Conservation (phyloP, 2,329 filamentous ascomycete species). For the Neurospora sp. region DNA sequence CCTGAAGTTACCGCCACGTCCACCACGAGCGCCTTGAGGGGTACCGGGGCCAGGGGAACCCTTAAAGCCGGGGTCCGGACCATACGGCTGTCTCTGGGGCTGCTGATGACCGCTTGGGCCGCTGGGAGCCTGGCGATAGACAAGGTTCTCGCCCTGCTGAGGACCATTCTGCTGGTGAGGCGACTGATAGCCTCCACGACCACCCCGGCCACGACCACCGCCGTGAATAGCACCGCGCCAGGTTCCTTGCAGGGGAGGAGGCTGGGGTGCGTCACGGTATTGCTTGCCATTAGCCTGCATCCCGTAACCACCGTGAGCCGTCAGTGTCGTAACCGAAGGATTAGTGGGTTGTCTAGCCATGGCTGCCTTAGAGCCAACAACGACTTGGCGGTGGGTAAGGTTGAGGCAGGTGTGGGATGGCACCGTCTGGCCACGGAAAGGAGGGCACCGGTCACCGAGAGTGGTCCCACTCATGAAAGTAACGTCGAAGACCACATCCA, state of each 20-base stretch:
- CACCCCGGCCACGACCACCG: constrained; percentile 28
- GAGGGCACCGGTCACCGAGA: constrained; percentile 78
- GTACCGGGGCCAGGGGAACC: constrained; percentile 4
- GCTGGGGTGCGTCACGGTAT: constrained; percentile 46
- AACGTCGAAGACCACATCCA: constrained; percentile 89
- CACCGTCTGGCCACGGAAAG: constrained; percentile 91
- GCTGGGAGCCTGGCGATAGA: constrained; percentile 35
- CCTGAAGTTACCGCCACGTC: constrained; percentile 9
- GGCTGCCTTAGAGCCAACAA: constrained; percentile 54
- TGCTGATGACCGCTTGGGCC: constrained; percentile 14
- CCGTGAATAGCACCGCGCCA: constrained; percentile 50
- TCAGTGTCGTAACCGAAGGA: constrained; percentile 39
- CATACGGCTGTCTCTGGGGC: constrained; percentile 10
- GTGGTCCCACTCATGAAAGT: constrained; percentile 97
- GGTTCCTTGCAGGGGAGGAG: constrained; percentile 43
- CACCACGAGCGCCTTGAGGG: background rate
- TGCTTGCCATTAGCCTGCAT: constrained; percentile 49
- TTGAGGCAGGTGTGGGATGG: constrained; percentile 83
- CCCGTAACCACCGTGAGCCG: constrained; percentile 37
- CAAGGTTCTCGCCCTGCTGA: constrained; percentile 28
- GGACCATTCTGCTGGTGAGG: constrained; percentile 3
- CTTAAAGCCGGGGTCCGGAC: constrained; percentile 4
- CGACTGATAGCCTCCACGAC: constrained; percentile 23
- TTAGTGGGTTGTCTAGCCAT: constrained; percentile 42
- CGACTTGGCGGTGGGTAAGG: constrained; percentile 69